These are phyloP conservation scores for Planoprotostelium fungivorum DNA, from an alignment of 78 protist genomes.

Conservation along the genomic window DNA sequence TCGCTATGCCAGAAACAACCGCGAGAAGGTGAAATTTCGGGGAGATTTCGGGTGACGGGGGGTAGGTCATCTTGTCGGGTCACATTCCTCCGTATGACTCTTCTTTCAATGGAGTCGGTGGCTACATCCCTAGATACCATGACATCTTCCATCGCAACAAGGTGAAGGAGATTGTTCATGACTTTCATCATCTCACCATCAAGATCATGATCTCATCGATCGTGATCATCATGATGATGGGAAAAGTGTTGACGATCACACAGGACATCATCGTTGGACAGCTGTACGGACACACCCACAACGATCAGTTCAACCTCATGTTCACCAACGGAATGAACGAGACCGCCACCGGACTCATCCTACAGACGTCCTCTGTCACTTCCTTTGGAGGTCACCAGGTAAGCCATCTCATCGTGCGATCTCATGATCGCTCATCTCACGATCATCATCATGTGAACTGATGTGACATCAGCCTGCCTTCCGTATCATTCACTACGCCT, in stretches of 20 bases:
- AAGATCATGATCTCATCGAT: too few species aligned
- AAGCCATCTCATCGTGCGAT: too few species aligned
- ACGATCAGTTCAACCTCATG: background rate
- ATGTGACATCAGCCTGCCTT: background rate
- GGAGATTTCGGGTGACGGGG: too few species aligned
- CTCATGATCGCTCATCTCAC: too few species aligned
- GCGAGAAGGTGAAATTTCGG: background rate
- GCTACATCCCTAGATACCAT: background rate
- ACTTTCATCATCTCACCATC: too few species aligned
- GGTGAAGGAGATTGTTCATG: too few species aligned
- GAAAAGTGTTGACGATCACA: background rate
- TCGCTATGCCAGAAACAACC: background rate
- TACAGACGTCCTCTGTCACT: background rate
- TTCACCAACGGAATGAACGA: background rate
- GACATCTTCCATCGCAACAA: background rate
- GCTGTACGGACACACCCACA: background rate
- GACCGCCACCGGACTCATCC: background rate
- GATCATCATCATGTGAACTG: background rate
- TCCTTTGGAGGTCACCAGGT: background rate
- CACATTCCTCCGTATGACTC: background rate
- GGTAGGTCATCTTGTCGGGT: background rate
- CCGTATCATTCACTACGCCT: background rate
- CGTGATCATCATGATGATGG: background rate
- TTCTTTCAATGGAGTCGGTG: background rate
- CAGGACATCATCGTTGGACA: background rate